Evolutionary conservation across 345 rosid genomes (phyloP).

Genomic region (Euphorbia pulcherrima): DNA sequence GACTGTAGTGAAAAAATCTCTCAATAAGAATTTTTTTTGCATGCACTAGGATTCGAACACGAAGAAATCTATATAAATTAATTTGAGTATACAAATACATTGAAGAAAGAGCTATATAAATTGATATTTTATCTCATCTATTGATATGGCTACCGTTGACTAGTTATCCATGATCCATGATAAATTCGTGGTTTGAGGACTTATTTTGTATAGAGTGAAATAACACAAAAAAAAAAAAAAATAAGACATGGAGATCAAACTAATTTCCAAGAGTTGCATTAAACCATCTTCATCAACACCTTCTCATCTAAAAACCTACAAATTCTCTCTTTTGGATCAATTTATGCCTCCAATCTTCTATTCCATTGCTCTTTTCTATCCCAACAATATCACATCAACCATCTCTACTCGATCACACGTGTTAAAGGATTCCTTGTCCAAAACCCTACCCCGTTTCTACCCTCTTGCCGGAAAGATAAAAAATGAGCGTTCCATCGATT

Average conservation of each 20-base stretch:
- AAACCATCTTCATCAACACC: constrained; percentile 21
- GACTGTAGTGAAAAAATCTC: no score
- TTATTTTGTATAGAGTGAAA: no score
- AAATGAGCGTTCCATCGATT: constrained; percentile 7
- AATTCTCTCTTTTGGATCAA: constrained; percentile 15
- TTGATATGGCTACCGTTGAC: no score
- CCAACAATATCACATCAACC: background rate
- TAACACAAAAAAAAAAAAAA: no score
- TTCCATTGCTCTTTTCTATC: constrained; percentile 7
- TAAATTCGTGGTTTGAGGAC: no score
- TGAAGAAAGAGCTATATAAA: no score
- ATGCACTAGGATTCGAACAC: no score
- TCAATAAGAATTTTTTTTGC: no score
- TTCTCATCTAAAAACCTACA: constrained; percentile 9
- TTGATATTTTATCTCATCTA: no score
- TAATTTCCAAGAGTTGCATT: background rate
- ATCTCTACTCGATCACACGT: background rate
- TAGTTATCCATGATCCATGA: no score
- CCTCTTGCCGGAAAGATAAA: constrained; percentile 15
- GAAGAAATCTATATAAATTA: no score
- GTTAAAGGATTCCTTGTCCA: constrained; percentile 13
- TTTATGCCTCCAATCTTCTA: background rate
- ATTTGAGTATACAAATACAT: no score
- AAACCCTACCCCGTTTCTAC: constrained; percentile 11
- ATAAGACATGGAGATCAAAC: constrained; percentile 8